Percentiles rank a stretch among this genome's conserved stretches.
These are phyloP conservation scores for Pelargonium citronellum DNA, from an alignment of 441 rosid genomes.

Conservation along the genomic window DNA sequence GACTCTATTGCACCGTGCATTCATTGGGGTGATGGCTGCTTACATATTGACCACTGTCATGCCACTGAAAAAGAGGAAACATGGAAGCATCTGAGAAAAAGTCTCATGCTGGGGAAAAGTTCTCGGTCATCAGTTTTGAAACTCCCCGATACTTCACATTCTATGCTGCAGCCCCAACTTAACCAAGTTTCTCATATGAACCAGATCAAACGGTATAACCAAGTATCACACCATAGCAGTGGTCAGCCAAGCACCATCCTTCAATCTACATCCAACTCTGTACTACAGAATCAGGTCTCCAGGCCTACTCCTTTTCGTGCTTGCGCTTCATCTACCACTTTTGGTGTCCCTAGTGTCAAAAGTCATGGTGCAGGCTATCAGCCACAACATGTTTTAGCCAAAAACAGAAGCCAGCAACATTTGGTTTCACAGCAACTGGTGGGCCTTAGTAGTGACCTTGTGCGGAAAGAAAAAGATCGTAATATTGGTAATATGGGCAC, in stretches of 20 bases:
- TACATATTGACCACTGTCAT: slow-evolving; percentile 58
- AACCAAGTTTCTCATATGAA: slow-evolving; percentile 19
- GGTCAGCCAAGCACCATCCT: slow-evolving; percentile 18
- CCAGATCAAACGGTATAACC: background rate
- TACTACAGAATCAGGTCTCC: slow-evolving; percentile 20
- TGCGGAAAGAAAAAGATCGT: slow-evolving; percentile 31
- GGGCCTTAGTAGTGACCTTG: slow-evolving; percentile 24
- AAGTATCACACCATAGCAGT: background rate
- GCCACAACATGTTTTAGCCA: slow-evolving; percentile 11
- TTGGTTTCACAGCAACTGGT: slow-evolving; percentile 22
- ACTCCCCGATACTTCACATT: slow-evolving; percentile 15
- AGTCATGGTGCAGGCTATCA: slow-evolving; percentile 23
- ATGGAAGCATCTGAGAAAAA: slow-evolving; percentile 48
- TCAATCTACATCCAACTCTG: slow-evolving; percentile 15
- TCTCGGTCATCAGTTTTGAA: slow-evolving; percentile 24
- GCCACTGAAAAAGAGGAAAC: slow-evolving; percentile 63
- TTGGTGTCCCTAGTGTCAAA: slow-evolving; percentile 25
- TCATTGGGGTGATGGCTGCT: slow-evolving; percentile 50
- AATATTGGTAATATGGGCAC: slow-evolving; percentile 21
- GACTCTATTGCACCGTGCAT: slow-evolving; percentile 71
- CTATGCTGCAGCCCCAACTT: slow-evolving; percentile 21
- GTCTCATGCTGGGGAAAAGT: slow-evolving; percentile 32
- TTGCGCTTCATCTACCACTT: slow-evolving; percentile 37
- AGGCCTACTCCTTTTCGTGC: slow-evolving; percentile 24
- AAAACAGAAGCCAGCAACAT: slow-evolving; percentile 24